Conservation (phyloP, 2,329 filamentous ascomycete genomes). For the Geosmithia putterillii region DNA sequence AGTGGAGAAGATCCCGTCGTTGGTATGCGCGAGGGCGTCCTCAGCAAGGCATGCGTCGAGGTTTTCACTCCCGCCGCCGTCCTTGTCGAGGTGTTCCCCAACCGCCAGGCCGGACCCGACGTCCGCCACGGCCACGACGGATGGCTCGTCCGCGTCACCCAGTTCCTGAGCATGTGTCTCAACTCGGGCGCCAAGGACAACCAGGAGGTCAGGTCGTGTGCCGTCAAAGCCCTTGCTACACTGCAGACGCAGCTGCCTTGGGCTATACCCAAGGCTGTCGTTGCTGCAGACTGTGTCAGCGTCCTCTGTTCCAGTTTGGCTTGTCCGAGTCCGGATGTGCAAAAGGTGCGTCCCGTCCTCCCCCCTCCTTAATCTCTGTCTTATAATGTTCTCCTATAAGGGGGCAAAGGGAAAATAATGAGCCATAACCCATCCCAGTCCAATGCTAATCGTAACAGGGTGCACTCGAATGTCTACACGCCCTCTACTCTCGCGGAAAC, state of each 20-base stretch:
- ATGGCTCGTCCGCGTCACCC: conserved; percentile 70
- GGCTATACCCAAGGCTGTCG: conserved; percentile 75
- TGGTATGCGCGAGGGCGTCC: conserved; percentile 65
- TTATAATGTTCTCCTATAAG: too few relatives aligned
- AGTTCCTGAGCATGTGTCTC: conserved; percentile 63
- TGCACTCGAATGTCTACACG: conserved; percentile 71
- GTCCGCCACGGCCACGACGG: conserved; percentile 73
- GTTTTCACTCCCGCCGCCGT: conserved; percentile 76
- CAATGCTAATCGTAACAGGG: conserved; percentile 46
- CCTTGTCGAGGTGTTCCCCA: conserved; percentile 63
- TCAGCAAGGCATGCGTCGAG: conserved; percentile 85
- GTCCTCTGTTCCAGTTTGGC: conserved; percentile 61
- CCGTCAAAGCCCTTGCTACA: conserved; percentile 64
- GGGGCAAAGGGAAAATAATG: too few relatives aligned
- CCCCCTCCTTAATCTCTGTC: neutral
- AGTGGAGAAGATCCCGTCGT: conserved; percentile 81
- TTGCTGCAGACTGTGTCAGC: conserved; percentile 56
- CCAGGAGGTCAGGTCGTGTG: conserved; percentile 55
- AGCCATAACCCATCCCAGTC: too few relatives aligned
- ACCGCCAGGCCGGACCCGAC: conserved; percentile 53
- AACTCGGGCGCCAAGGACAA: conserved; percentile 48
- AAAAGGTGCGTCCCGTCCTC: conserved; percentile 41
- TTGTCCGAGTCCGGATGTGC: conserved; percentile 55
- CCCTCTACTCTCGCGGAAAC: conserved; percentile 63
- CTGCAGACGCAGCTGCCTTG: conserved; percentile 73